Conservation (phyloP, 257 asterid species). For the Solanum tarapatanum region DNA sequence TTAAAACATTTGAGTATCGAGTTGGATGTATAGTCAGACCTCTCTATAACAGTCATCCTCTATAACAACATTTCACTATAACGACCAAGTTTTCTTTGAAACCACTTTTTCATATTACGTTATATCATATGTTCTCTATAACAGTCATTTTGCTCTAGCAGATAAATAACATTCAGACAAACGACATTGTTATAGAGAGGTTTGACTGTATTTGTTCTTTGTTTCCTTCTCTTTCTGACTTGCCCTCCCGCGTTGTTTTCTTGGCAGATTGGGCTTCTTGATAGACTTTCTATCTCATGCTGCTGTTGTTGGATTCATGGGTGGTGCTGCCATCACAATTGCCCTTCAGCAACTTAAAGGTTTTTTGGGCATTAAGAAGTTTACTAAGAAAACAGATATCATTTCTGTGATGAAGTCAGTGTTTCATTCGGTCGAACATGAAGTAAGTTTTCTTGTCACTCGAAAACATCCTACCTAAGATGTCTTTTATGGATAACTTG, state of each 20-base stretch:
- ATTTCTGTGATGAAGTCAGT: constrained; percentile 67
- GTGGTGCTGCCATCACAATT: constrained; percentile 89
- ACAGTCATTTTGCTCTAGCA: background rate
- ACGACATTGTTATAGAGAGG: background rate
- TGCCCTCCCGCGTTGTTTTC: background rate
- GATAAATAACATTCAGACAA: background rate
- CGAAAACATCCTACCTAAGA: background rate
- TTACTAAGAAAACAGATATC: constrained; percentile 63
- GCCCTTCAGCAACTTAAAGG: constrained; percentile 87
- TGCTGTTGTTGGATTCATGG: constrained; percentile 94
- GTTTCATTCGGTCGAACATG: constrained; percentile 29
- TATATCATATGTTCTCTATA: background rate
- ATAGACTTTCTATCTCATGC: constrained; percentile 93
- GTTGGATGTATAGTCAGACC: background rate
- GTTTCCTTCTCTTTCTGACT: background rate
- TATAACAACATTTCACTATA: background rate
- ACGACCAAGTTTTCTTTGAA: background rate
- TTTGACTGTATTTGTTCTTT: background rate
- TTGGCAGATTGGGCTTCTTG: constrained; percentile 72
- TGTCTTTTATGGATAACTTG: background rate
- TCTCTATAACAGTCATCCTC: background rate
- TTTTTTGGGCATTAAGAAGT: constrained; percentile 59
- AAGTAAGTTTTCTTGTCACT: constrained; percentile 16
- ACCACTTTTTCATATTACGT: background rate
- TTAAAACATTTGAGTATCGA: background rate